These are phyloP conservation scores for Dinochytrium kinnereticum DNA, from an alignment of 371 early-diverging fungal species.

Conservation along the genomic window DNA sequence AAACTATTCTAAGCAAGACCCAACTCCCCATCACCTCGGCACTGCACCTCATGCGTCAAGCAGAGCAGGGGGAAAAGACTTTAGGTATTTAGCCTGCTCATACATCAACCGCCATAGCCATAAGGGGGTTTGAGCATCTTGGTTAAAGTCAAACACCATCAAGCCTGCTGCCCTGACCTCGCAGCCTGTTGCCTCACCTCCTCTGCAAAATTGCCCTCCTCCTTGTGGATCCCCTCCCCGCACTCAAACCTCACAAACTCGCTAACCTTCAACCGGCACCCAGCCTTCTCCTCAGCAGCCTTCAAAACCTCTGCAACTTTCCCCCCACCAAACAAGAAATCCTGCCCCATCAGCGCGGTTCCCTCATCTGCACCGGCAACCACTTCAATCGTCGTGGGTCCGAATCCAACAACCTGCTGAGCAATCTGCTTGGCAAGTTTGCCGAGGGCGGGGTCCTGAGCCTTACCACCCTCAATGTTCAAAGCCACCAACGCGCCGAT, in stretches of 20 bases:
- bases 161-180: too few relatives aligned
- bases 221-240: constrained; percentile 86
- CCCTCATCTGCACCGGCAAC: constrained; percentile 48
- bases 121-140: too few relatives aligned
- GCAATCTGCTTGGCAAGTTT: constrained; percentile 71
- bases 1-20: too few relatives aligned
- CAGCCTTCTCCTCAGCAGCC: constrained; percentile 49
- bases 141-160: too few relatives aligned
- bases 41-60: too few relatives aligned
- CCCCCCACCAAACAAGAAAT: constrained; percentile 79
- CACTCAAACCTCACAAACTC: constrained; percentile 81
- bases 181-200: constrained; percentile 63
- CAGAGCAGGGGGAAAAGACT: too few relatives aligned
- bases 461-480: constrained; percentile 37
- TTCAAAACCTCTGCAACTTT: constrained; percentile 68
- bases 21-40: too few relatives aligned
- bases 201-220: constrained; percentile 74
- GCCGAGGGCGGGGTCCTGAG: background rate
- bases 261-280: constrained; percentile 39
- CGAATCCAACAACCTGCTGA: constrained; percentile 80
- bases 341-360: constrained; percentile 71
- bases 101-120: too few relatives aligned
- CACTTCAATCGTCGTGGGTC: constrained; percentile 50
- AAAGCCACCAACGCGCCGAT: constrained; percentile 76
- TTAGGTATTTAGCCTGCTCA: too few relatives aligned